phyloP scores from a whole-genome alignment of 306 rosid genomes.

The Cajanus cajan region DNA sequence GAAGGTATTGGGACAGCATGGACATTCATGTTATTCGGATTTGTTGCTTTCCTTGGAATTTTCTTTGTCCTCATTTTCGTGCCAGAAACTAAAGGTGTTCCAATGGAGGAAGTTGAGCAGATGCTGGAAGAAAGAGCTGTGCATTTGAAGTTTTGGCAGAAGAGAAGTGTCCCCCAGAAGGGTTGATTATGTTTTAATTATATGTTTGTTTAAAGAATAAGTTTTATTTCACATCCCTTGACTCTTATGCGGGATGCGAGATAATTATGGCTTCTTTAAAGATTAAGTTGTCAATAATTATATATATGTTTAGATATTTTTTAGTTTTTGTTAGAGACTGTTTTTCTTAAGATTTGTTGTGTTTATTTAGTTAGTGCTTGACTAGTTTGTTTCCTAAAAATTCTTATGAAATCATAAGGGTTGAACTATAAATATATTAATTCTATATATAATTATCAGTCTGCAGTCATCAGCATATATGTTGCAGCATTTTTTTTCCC shows the following conservation, averaged over 20 bases:
- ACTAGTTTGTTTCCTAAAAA: not conserved
- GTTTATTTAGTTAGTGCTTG: not conserved
- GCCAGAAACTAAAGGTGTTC: slow-evolving; percentile 64
- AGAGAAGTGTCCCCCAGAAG: not conserved
- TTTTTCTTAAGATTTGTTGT: too few species aligned
- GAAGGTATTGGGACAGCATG: slow-evolving; percentile 48
- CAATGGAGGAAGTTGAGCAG: slow-evolving; percentile 58
- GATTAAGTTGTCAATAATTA: not conserved
- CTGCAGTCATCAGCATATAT: not conserved
- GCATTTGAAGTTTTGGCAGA: slow-evolving; percentile 55
- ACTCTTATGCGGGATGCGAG: not conserved
- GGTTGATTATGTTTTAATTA: not conserved
- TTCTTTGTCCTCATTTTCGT: slow-evolving; percentile 47
- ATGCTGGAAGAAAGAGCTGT: slow-evolving; percentile 47
- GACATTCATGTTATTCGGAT: slow-evolving; percentile 52
- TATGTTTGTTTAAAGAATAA: not conserved
- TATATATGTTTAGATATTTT: not conserved
- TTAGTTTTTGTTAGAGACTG: not conserved
- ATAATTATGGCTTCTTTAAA: not conserved
- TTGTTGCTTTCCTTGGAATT: slow-evolving; percentile 37
- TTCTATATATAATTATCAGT: not conserved
- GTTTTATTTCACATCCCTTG: not conserved
- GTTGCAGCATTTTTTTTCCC: not conserved
- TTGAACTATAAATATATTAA: not conserved
- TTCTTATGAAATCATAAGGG: not conserved